These are phyloP conservation scores for Chlorophyllum brunneum DNA, from an alignment of 768 basidiomycete species.

Conservation along the genomic window DNA sequence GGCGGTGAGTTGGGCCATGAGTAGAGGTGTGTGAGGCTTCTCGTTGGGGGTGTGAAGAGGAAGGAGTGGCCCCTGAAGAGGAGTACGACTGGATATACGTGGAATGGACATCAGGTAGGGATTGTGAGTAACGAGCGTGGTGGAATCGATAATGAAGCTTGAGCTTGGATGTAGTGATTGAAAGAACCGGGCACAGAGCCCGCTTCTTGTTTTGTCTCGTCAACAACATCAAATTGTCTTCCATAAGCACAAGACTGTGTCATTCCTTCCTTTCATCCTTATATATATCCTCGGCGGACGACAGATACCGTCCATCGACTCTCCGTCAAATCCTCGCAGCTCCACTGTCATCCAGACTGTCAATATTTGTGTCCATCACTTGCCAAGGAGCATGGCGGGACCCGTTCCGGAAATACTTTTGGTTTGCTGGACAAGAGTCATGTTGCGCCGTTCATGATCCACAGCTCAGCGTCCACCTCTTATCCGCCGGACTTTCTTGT, in stretches of 20 bases:
- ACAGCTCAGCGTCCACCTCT: no score
- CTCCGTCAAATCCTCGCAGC: no score
- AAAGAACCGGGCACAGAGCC: background rate
- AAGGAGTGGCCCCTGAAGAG: constrained; percentile 28
- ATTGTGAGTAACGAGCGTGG: constrained; percentile 10
- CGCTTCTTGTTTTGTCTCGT: background rate
- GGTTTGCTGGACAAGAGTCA: no score
- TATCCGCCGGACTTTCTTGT: no score
- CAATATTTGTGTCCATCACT: no score
- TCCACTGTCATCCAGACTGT: no score
- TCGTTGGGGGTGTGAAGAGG: constrained; percentile 17
- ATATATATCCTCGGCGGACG: no score
- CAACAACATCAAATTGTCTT: background rate
- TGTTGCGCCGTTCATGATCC: no score
- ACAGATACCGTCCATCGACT: no score
- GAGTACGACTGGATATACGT: constrained; percentile 28
- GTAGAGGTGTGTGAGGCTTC: constrained; percentile 16
- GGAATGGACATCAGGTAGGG: constrained; percentile 19
- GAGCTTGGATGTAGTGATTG: background rate
- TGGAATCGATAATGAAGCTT: background rate
- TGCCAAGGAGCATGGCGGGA: no score
- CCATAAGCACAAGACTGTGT: background rate
- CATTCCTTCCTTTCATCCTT: no score
- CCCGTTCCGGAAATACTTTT: no score
- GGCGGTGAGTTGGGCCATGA: constrained; percentile 25